Evolutionary conservation across 331 rosid species (phyloP).

Genomic region (Erythrophleum ivorense): DNA sequence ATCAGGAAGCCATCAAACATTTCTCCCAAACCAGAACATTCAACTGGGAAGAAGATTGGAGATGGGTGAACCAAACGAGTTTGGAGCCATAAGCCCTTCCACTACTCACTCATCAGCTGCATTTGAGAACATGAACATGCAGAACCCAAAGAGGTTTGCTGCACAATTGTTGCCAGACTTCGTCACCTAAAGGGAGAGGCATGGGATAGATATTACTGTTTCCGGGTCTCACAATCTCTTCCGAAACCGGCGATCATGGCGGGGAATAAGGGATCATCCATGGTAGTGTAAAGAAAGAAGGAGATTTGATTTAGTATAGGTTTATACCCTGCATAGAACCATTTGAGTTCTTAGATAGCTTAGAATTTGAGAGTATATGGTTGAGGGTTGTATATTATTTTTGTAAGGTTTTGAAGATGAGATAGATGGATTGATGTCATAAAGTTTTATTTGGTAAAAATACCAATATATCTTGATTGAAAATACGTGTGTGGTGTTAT

Average conservation of each 20-base stretch:
- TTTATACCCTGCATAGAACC: conserved; percentile 58
- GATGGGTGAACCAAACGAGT: conserved; percentile 65
- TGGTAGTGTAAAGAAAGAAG: conserved; percentile 45
- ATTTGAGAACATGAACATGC: conserved; percentile 54
- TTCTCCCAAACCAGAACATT: conserved; percentile 78
- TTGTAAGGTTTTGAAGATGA: conserved; percentile 58
- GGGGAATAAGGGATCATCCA: conserved; percentile 41
- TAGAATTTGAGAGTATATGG: conserved; percentile 66
- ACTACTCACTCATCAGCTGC: conserved; percentile 73
- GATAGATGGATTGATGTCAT: conserved; percentile 54
- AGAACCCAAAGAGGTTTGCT: conserved; percentile 65
- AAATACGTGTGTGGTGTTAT: background rate
- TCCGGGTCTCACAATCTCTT: conserved; percentile 44
- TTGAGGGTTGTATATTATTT: conserved; percentile 68
- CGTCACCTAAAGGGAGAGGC: conserved; percentile 48
- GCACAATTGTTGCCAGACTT: conserved; percentile 77
- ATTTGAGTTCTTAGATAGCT: conserved; percentile 53
- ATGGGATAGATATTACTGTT: conserved; percentile 15
- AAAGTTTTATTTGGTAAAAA: conserved; percentile 41
- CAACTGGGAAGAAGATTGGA: conserved; percentile 82
- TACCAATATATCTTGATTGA: conserved; percentile 49
- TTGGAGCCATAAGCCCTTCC: conserved; percentile 63
- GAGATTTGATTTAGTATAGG: conserved; percentile 59
- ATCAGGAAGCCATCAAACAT: conserved; percentile 68
- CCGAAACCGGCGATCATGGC: conserved; percentile 15